A percentile compares a stretch with the other conserved stretches of the same genome.
Conservation (phyloP, 2,329 filamentous ascomycete species). For the Neonectria neomacrospora region DNA sequence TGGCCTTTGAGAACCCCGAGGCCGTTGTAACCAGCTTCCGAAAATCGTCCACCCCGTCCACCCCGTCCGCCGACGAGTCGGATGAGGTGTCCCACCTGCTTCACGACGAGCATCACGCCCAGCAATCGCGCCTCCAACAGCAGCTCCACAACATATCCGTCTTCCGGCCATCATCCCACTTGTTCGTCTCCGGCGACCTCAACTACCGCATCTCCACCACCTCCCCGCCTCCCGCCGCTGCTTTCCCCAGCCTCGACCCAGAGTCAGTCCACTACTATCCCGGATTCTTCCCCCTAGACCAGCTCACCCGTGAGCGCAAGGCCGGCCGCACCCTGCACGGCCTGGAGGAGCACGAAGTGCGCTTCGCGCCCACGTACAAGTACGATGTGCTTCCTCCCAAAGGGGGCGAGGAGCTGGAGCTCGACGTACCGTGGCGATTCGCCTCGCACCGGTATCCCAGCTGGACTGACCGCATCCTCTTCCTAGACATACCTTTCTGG, state of each 20-base stretch:
- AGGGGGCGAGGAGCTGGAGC: slow-evolving; percentile 44
- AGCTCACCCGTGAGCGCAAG: slow-evolving; percentile 77
- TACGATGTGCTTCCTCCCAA: slow-evolving; percentile 64
- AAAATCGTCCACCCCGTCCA: slow-evolving; percentile 39
- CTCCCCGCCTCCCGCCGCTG: slow-evolving; percentile 69
- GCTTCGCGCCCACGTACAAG: slow-evolving; percentile 95
- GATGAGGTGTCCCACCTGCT: slow-evolving; percentile 49
- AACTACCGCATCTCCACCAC: slow-evolving; percentile 89
- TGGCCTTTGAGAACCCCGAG: slow-evolving; percentile 76
- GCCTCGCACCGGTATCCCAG: slow-evolving; percentile 86
- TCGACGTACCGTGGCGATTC: slow-evolving; percentile 55
- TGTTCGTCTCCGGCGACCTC: slow-evolving; percentile 91
- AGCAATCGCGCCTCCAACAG: slow-evolving; percentile 53
- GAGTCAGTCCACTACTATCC: slow-evolving; percentile 71
- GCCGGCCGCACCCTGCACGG: slow-evolving; percentile 81
- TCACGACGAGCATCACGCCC: slow-evolving; percentile 49
- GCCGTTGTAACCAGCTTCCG: slow-evolving; percentile 48
- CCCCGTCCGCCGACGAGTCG: slow-evolving; percentile 39
- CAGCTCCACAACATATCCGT: slow-evolving; percentile 70
- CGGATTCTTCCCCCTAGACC: slow-evolving; percentile 77
- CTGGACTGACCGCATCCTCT: slow-evolving; percentile 94
- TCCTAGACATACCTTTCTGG: slow-evolving; percentile 71
- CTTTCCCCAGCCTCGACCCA: slow-evolving; percentile 69
- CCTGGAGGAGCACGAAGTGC: slow-evolving; percentile 77
- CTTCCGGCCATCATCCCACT: slow-evolving; percentile 78